A percentile compares a stretch with the other conserved stretches of the same genome.
Conservation (phyloP, 805 yeast genomes). For the Kodamaea restingae region DNA sequence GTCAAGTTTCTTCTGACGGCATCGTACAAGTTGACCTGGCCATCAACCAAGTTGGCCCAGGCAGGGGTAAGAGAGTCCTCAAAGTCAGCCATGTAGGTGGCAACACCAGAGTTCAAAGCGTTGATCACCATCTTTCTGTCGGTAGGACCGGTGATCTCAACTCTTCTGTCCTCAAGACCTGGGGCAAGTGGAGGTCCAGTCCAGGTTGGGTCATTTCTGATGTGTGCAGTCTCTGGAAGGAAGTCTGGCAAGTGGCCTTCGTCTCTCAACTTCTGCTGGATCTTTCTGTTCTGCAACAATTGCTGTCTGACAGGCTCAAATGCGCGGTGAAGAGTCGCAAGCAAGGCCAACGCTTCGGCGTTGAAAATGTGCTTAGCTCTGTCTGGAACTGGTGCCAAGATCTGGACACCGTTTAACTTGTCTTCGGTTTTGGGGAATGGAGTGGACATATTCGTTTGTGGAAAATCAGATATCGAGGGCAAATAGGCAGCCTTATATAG, state of each 20-base stretch:
- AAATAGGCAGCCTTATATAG: neutral
- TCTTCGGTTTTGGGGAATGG: conserved; percentile 46
- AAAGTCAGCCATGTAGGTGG: conserved; percentile 82
- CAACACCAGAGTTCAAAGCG: conserved; percentile 73
- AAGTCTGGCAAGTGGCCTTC: conserved; percentile 59
- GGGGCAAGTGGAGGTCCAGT: conserved; percentile 69
- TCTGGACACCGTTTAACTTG: conserved; percentile 48
- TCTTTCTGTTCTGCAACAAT: conserved; percentile 58
- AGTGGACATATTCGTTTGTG: conserved; percentile 23
- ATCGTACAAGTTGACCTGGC: conserved; percentile 75
- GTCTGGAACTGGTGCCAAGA: conserved; percentile 49
- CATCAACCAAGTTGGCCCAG: conserved; percentile 74
- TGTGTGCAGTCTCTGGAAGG: conserved; percentile 61
- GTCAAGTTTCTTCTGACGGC: conserved; percentile 64
- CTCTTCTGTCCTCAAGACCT: conserved; percentile 69
- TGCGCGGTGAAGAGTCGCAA: conserved; percentile 69
- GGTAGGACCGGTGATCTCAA: conserved; percentile 84
- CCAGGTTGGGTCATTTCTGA: conserved; percentile 73
- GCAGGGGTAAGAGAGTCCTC: conserved; percentile 85
- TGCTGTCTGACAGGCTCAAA: conserved; percentile 60
- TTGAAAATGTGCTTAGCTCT: conserved; percentile 53
- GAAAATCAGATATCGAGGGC: neutral
- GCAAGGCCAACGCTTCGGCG: conserved; percentile 60
- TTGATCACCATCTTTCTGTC: conserved; percentile 80
- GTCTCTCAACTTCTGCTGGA: conserved; percentile 59